Conservation (phyloP, 2,329 filamentous ascomycete genomes). For the Pseudohalonectria lignicola region DNA sequence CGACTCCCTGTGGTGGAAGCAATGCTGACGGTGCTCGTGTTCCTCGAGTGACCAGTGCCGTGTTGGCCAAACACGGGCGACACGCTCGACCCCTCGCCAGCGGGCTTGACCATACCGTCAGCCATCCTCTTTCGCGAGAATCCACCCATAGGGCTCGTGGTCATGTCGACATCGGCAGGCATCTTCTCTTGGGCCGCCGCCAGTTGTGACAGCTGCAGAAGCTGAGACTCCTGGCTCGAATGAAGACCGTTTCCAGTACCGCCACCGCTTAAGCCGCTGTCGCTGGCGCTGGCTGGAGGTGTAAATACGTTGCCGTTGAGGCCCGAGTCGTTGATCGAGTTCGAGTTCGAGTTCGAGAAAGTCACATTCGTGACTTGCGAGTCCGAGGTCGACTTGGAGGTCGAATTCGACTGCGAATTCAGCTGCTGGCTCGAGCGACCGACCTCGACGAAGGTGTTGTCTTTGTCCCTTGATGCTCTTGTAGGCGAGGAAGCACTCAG, state of each 20-base stretch:
- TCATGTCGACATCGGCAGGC: constrained; percentile 19
- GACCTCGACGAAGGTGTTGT: too few relatives aligned
- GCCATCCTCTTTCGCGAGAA: constrained; percentile 62
- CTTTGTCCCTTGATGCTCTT: background rate
- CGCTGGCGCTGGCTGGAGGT: constrained; percentile 28
- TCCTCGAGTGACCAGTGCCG: constrained; percentile 51
- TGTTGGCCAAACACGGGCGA: constrained; percentile 29
- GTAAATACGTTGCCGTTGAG: constrained; percentile 30
- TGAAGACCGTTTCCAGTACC: too few relatives aligned
- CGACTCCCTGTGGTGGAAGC: constrained; percentile 53
- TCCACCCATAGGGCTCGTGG: constrained; percentile 14
- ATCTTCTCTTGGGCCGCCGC: constrained; percentile 43
- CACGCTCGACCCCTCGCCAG: constrained; percentile 24
- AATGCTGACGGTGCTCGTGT: constrained; percentile 55
- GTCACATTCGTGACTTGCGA: too few relatives aligned
- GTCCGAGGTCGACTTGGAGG: constrained; percentile 13
- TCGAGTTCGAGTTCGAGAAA: constrained; percentile 4
- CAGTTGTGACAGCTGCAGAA: constrained; percentile 46
- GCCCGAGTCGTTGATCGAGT: constrained; percentile 19
- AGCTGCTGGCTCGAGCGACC: background rate
- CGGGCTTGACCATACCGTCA: constrained; percentile 58
- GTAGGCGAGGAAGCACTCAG: too few relatives aligned
- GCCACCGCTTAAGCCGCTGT: constrained; percentile 28
- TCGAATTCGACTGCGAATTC: constrained; percentile 12
- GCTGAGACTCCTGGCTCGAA: constrained; percentile 43